These are phyloP conservation scores for Clausena lansium DNA, from an alignment of 345 rosid genomes.

Conservation along the genomic window DNA sequence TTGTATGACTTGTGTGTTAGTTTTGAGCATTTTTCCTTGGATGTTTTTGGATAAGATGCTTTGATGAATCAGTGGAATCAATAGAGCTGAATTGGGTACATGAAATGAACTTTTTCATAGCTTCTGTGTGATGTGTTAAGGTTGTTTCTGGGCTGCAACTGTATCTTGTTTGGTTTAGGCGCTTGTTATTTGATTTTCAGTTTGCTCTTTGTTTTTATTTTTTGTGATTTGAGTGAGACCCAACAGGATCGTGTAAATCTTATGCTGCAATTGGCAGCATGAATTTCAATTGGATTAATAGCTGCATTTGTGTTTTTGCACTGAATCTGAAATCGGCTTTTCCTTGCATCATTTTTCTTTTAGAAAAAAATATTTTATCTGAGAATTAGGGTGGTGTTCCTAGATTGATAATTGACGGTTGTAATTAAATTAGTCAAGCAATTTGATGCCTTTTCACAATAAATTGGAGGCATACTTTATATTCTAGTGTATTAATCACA, in stretches of 20 bases:
- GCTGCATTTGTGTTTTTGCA: not conserved
- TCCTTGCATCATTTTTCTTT: not conserved
- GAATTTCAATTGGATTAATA: not conserved
- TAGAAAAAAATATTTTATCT: not conserved
- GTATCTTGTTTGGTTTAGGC: not conserved
- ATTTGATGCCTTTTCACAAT: not conserved
- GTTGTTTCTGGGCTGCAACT: not conserved
- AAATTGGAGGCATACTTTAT: not conserved
- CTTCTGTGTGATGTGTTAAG: not conserved
- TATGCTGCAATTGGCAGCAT: not conserved
- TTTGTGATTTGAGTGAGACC: not conserved
- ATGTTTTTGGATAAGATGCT: not conserved
- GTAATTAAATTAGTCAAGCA: not conserved
- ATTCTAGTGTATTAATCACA: not conserved
- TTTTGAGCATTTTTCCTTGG: not conserved
- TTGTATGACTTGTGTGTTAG: not conserved
- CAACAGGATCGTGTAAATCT: not conserved
- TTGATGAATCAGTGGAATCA: not conserved
- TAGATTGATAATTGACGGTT: not conserved
- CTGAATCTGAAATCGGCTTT: not conserved
- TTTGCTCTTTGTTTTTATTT: not conserved
- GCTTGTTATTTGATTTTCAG: not conserved
- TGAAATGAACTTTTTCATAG: not conserved
- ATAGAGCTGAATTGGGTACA: slow-evolving; percentile 5
- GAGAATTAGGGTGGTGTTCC: not conserved